These are phyloP conservation scores for Pleurotus tuber-regium DNA, from an alignment of 768 basidiomycete genomes.

Conservation along the genomic window DNA sequence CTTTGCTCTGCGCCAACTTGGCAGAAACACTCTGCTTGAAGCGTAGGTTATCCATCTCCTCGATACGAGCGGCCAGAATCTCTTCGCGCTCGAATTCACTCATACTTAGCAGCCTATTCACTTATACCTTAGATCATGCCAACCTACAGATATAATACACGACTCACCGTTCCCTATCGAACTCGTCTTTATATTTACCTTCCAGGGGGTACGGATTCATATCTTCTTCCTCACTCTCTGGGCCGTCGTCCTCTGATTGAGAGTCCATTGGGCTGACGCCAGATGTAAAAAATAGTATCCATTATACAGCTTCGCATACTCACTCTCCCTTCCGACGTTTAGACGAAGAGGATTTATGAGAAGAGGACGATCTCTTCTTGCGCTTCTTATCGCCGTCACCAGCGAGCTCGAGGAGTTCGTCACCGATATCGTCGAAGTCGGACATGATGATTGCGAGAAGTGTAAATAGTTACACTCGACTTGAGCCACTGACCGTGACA, in stretches of 20 bases:
- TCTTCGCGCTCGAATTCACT: conserved; percentile 89
- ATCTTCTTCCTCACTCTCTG: conserved; percentile 64
- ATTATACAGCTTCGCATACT: conserved; percentile 27
- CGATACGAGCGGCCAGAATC: conserved; percentile 75
- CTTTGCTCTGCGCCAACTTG: conserved; percentile 33
- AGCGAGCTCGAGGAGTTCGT: conserved; percentile 80
- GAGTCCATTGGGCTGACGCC: conserved; percentile 38
- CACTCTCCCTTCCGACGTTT: conserved; percentile 78
- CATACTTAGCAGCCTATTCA: conserved; percentile 67
- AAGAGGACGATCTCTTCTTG: conserved; percentile 46
- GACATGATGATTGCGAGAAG: conserved; percentile 45
- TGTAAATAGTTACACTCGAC: too few relatives aligned
- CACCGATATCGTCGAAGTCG: conserved; percentile 50
- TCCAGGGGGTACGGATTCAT: conserved; percentile 84
- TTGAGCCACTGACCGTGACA: too few relatives aligned
- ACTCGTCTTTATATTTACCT: conserved; percentile 85
- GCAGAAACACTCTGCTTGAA: conserved; percentile 65
- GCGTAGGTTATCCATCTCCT: conserved; percentile 73
- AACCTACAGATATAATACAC: conserved; percentile 15
- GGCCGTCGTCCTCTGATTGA: conserved; percentile 52
- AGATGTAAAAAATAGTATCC: conserved; percentile 13
- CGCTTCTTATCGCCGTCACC: conserved; percentile 69
- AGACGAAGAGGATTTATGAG: conserved; percentile 32
- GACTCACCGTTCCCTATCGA: conserved; percentile 77
- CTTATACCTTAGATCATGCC: conserved; percentile 22